phyloP scores from a whole-genome alignment of 164 flowering plant species.

The Cinnamomum chago region DNA sequence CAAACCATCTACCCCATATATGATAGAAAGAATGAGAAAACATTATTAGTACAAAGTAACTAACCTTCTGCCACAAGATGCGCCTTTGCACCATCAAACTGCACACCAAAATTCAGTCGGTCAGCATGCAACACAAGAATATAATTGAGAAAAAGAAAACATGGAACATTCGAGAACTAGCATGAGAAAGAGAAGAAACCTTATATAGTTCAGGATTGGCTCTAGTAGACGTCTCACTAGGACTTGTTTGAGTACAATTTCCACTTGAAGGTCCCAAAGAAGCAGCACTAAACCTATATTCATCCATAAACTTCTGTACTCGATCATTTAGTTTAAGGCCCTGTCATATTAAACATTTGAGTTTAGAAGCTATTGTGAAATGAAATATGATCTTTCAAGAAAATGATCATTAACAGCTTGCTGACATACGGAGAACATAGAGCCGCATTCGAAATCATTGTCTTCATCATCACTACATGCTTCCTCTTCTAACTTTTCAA shows the following conservation, averaged over 20 bases:
- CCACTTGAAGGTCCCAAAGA: conserved; percentile 7
- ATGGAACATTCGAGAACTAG: background rate
- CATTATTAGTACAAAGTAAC: conserved; percentile 8
- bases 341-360: conserved; percentile 7
- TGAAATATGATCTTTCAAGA: conserved; percentile 1
- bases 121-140: background rate
- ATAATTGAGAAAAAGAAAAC: background rate
- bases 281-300: background rate
- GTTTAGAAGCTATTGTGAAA: background rate
- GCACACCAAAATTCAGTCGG: conserved; percentile 15
- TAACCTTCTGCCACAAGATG: conserved; percentile 37
- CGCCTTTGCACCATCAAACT: conserved; percentile 33
- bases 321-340: conserved; percentile 11
- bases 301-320: conserved; percentile 11
- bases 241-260: conserved; percentile 6
- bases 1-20: background rate
- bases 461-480: conserved; percentile 16
- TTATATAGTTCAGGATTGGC: conserved; percentile 1
- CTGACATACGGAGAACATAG: conserved; percentile 12
- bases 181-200: conserved; percentile 1
- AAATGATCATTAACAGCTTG: conserved; percentile 15
- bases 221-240: conserved; percentile 19
- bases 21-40: background rate
- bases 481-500: conserved; percentile 65
- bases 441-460: conserved; percentile 8